Evolutionary conservation across 768 basidiomycete genomes (phyloP).

Genomic region (Calocybe indica): DNA sequence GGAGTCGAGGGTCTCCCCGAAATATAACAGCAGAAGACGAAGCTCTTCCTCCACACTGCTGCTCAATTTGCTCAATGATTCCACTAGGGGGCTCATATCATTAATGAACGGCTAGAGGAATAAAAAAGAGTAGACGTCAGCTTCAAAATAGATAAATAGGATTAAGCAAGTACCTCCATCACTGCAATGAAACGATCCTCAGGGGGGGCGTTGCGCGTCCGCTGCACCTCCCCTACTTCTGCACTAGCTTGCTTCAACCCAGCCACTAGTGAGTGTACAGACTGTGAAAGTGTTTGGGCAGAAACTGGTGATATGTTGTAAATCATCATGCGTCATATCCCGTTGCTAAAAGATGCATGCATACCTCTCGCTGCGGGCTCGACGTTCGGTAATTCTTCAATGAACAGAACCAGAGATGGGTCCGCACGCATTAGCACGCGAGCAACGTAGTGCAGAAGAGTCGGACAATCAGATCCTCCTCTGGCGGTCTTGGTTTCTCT

Average conservation of each 20-base stretch:
- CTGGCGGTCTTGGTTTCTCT: constrained; percentile 78
- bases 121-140: neutral
- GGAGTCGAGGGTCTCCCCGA: constrained; percentile 66
- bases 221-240: constrained; percentile 39
- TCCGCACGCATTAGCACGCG: constrained; percentile 64
- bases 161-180: constrained; percentile 52
- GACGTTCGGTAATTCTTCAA: constrained; percentile 75
- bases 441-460: constrained; percentile 88
- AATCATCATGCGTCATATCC: neutral
- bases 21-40: constrained; percentile 57
- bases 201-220: constrained; percentile 1
- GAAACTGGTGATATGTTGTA: constrained; percentile 47
- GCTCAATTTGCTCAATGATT: constrained; percentile 62
- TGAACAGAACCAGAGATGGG: constrained; percentile 59
- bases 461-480: constrained; percentile 67
- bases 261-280: constrained; percentile 48
- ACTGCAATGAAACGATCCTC: constrained; percentile 61
- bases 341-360: constrained; percentile 10
- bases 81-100: constrained; percentile 45
- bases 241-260: constrained; percentile 52
- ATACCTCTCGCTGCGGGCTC: constrained; percentile 80
- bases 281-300: constrained; percentile 54
- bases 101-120: constrained; percentile 40
- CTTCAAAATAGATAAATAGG: neutral
- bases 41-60: constrained; percentile 54